Conservation (phyloP, 1,284 basidiomycete genomes). For the Boletus hoseneyae region DNA sequence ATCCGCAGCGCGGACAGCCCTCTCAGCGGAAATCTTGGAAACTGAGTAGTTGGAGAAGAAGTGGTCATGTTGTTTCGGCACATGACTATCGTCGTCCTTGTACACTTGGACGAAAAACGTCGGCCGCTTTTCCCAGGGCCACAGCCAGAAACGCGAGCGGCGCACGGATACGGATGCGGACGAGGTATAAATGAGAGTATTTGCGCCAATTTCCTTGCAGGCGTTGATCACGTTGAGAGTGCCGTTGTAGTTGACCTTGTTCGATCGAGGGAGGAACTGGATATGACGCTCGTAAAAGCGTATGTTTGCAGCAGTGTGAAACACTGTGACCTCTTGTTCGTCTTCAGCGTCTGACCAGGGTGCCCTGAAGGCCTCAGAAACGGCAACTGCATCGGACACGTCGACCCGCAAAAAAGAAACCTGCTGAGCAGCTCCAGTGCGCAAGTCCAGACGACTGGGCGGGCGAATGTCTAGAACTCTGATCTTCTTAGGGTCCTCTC, state of each 20-base stretch:
- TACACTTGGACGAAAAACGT: conserved; percentile 53
- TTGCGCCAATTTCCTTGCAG: conserved; percentile 43
- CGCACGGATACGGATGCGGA: conserved; percentile 55
- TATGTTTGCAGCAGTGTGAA: conserved; percentile 72
- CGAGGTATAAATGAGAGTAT: conserved; percentile 58
- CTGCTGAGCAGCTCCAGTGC: conserved; percentile 43
- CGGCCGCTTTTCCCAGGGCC: conserved; percentile 67
- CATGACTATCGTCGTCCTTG: conserved; percentile 49
- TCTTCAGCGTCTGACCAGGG: conserved; percentile 49
- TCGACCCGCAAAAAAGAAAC: conserved; percentile 59
- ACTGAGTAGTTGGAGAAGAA: conserved; percentile 71
- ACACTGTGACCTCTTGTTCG: conserved; percentile 49
- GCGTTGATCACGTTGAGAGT: conserved; percentile 56
- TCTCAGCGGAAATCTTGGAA: conserved; percentile 55
- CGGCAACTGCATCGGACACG: conserved; percentile 48
- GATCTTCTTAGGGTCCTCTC: conserved; percentile 62
- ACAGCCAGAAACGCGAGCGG: conserved; percentile 56
- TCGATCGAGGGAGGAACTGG: conserved; percentile 49
- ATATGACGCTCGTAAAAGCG: conserved; percentile 67
- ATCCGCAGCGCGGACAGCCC: conserved; percentile 54
- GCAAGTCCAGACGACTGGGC: conserved; percentile 54
- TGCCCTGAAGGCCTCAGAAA: conserved; percentile 58
- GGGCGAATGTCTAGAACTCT: conserved; percentile 63
- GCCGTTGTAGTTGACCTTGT: conserved; percentile 59
- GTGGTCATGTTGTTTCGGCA: conserved; percentile 49